Evolutionary conservation across 495 filamentous ascomycete genomes (phyloP).

Genomic region (Hypoxylon subgilvum): DNA sequence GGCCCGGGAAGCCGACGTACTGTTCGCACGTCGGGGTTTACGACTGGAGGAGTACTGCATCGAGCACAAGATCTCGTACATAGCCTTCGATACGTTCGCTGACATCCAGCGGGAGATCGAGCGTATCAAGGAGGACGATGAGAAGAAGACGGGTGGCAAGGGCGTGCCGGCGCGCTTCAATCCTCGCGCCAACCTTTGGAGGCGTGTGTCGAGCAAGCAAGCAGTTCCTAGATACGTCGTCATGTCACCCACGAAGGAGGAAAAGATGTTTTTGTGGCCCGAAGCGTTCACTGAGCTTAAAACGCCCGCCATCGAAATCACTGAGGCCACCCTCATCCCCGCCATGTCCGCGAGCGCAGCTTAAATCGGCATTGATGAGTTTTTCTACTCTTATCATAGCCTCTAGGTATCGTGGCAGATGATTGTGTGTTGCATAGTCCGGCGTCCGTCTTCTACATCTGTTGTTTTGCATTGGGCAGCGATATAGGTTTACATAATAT

Average conservation of each 20-base stretch:
- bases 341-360: constrained; percentile 9
- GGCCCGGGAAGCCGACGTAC: constrained; percentile 74
- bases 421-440: constrained; percentile 10
- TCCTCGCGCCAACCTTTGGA: constrained; percentile 74
- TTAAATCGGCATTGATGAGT: background rate
- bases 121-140: constrained; percentile 65
- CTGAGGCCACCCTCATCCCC: background rate
- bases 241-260: constrained; percentile 62
- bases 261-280: constrained; percentile 72
- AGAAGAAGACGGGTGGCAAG: constrained; percentile 67
- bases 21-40: constrained; percentile 74
- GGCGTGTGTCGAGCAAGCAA: constrained; percentile 63
- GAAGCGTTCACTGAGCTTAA: constrained; percentile 61
- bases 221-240: constrained; percentile 61
- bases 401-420: no score
- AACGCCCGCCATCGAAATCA: constrained; percentile 2
- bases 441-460: constrained; percentile 8
- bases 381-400: no score
- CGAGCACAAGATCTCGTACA: constrained; percentile 67
- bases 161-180: constrained; percentile 71
- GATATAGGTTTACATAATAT: constrained; percentile 18
- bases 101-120: constrained; percentile 71
- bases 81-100: constrained; percentile 69
- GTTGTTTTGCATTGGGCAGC: constrained; percentile 10
- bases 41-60: constrained; percentile 73